These are phyloP conservation scores for Thelonectria blattea DNA, from an alignment of 2,329 filamentous ascomycete species.

Conservation along the genomic window DNA sequence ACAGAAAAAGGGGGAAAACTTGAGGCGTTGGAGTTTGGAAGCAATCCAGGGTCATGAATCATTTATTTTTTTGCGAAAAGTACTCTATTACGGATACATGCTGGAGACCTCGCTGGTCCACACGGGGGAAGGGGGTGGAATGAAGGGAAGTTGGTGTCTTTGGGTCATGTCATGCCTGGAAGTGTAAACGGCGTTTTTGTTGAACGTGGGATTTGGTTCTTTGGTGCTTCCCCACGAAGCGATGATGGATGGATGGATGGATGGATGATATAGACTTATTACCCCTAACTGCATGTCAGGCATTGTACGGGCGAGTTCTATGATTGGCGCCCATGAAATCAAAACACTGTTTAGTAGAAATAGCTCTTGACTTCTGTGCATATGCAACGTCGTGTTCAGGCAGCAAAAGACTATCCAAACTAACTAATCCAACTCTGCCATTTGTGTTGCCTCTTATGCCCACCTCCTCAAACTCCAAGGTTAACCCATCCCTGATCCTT, in stretches of 20 bases:
- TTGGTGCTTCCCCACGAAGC: no score
- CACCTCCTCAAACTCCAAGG: background rate
- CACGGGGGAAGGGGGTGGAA: background rate
- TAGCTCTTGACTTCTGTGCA: no score
- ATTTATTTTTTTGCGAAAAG: conserved; percentile 6
- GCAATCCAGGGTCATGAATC: background rate
- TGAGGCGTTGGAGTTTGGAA: conserved; percentile 17
- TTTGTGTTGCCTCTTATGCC: background rate
- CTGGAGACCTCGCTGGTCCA: conserved; percentile 1
- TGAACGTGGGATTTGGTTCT: no score
- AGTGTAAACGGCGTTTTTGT: background rate
- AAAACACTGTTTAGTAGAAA: no score
- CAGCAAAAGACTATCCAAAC: no score
- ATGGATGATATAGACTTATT: no score
- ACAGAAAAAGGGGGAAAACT: conserved; percentile 3
- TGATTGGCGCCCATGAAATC: no score
- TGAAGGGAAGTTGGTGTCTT: conserved; percentile 1
- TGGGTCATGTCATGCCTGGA: background rate
- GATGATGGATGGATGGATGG: no score
- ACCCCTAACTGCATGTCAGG: no score
- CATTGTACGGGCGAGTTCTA: no score
- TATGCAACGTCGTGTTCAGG: no score
- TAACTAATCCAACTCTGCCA: no score
- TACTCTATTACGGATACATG: background rate
- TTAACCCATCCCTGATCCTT: background rate